Percentiles rank a stretch among this genome's conserved stretches.
phyloP scores from a whole-genome alignment of 306 rosid species.

The Trifolium fragiferum region DNA sequence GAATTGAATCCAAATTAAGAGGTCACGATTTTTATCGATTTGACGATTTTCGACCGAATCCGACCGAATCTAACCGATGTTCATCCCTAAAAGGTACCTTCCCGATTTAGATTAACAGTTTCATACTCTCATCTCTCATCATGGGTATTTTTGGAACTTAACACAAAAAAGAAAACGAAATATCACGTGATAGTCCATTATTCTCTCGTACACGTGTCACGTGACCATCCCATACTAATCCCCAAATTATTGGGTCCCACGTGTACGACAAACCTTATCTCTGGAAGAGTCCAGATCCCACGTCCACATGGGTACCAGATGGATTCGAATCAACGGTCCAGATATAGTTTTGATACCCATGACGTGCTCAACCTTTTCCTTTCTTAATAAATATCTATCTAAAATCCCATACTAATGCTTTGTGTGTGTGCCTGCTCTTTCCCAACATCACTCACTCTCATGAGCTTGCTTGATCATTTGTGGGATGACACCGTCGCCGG shows the following conservation, averaged over 20 bases:
- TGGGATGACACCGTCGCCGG: slow-evolving; percentile 99
- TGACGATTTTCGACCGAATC: no score
- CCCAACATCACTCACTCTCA: slow-evolving; percentile 18
- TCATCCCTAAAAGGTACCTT: not conserved
- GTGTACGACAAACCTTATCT: slow-evolving; percentile 61
- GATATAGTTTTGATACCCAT: not conserved
- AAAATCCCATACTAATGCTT: not conserved
- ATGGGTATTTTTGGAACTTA: slow-evolving; percentile 25
- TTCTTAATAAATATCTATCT: slow-evolving; percentile 61
- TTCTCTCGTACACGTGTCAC: slow-evolving; percentile 45
- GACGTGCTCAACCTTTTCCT: slow-evolving; percentile 46
- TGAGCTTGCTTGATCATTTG: slow-evolving; percentile 91
- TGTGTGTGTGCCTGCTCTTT: no score
- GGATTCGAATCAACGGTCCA: slow-evolving; percentile 43
- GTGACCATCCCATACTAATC: not conserved
- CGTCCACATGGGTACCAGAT: slow-evolving; percentile 35
- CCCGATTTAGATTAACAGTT: not conserved
- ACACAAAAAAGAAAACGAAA: not conserved
- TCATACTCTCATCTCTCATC: no score
- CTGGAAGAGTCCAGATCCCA: slow-evolving; percentile 49
- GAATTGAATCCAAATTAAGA: no score
- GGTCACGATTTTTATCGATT: no score
- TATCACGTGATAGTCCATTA: slow-evolving; percentile 46
- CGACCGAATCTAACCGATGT: no score
- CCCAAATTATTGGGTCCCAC: slow-evolving; percentile 53